A percentile compares a stretch with the other conserved stretches of the same genome.
Conservation (phyloP, 2,329 filamentous ascomycete species). For the Xylaria sp. region DNA sequence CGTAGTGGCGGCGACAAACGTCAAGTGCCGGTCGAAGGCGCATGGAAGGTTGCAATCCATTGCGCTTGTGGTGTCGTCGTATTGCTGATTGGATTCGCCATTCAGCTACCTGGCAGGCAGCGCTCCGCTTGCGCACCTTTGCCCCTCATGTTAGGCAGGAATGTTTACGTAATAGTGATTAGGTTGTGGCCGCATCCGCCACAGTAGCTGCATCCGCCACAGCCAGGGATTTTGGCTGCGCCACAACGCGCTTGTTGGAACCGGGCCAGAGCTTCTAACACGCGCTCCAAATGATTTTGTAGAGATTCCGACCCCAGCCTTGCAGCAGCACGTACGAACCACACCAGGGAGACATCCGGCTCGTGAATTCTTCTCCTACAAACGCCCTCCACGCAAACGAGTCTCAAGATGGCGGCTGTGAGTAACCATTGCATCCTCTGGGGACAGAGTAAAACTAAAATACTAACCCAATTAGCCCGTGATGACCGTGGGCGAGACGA, state of each 20-base stretch:
- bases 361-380: conserved; percentile 1
- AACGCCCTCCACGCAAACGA: neutral
- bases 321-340: neutral
- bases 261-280: neutral
- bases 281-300: neutral
- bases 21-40: too few relatives aligned
- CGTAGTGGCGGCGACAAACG: too few relatives aligned
- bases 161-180: too few relatives aligned
- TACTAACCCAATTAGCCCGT: conserved; percentile 48
- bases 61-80: too few relatives aligned
- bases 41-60: too few relatives aligned
- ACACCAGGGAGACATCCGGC: conserved; percentile 1
- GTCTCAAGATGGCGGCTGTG: conserved; percentile 55
- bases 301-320: neutral
- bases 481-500: conserved; percentile 87
- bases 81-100: too few relatives aligned
- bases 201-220: neutral
- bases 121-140: too few relatives aligned
- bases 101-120: too few relatives aligned
- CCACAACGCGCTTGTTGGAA: neutral
- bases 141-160: too few relatives aligned
- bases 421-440: conserved; percentile 33
- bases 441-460: conserved; percentile 8
- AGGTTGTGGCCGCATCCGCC: too few relatives aligned
- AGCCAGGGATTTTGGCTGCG: neutral